A percentile compares a stretch with the other conserved stretches of the same genome.
Evolutionary conservation across 2,329 filamentous ascomycete species (phyloP).

Genomic region (Neofusicoccum ribis): DNA sequence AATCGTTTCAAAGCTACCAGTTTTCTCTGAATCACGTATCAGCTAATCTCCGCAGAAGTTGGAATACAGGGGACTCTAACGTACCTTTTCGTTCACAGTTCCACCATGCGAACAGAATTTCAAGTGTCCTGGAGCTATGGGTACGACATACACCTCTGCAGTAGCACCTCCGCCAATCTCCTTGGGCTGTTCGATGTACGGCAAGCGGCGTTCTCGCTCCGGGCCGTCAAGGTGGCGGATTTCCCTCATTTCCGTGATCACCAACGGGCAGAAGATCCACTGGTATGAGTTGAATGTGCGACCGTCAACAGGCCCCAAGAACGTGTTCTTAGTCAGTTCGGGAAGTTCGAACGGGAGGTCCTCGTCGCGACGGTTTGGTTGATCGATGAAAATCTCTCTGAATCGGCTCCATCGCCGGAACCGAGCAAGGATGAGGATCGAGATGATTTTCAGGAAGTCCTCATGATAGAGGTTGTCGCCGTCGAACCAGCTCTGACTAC

Average conservation of each 20-base stretch:
- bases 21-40: background rate
- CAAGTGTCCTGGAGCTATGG: background rate
- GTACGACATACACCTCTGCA: background rate
- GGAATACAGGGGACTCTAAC: background rate
- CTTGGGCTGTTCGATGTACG: background rate
- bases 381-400: conserved; percentile 10
- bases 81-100: background rate
- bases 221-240: background rate
- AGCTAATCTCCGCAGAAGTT: too few species aligned
- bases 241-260: conserved; percentile 8
- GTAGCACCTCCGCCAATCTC: background rate
- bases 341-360: conserved; percentile 1
- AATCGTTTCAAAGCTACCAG: background rate
- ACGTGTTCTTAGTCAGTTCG: background rate
- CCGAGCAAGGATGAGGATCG: conserved; percentile 3
- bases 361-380: background rate
- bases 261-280: conserved; percentile 17
- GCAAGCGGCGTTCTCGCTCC: background rate
- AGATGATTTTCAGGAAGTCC: conserved; percentile 4
- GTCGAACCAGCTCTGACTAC: background rate
- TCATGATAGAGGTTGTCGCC: background rate
- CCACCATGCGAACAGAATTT: background rate
- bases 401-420: conserved; percentile 16
- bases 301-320: background rate
- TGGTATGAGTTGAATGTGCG: background rate